Evolutionary conservation across 2,329 filamentous ascomycete genomes (phyloP).

Genomic region (Aureobasidium sp.): DNA sequence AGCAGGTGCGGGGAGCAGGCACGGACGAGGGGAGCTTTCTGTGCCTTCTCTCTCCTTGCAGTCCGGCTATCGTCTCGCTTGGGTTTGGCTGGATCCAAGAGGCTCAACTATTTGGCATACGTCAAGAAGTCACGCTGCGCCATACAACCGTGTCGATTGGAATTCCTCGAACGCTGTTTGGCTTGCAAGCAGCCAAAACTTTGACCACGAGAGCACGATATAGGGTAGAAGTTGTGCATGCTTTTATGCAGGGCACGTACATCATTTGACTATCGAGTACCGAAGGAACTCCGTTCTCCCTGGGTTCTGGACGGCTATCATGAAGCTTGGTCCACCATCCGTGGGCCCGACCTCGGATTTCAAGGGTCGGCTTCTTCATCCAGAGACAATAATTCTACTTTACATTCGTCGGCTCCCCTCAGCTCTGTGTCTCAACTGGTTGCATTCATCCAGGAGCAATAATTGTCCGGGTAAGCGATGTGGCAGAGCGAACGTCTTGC

Average conservation of each 20-base stretch:
- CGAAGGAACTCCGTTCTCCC: neutral
- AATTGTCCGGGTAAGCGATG: neutral
- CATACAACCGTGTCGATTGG: neutral
- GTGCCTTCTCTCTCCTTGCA: neutral
- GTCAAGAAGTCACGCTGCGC: conserved; percentile 1
- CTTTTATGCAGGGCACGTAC: neutral
- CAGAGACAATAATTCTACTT: neutral
- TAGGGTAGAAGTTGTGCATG: neutral
- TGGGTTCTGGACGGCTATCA: neutral
- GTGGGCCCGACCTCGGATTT: conserved; percentile 7
- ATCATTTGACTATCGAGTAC: neutral
- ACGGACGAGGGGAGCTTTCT: neutral
- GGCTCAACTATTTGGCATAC: conserved; percentile 1
- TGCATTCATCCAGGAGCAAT: neutral
- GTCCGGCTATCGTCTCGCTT: neutral
- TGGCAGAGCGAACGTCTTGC: neutral
- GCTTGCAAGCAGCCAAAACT: neutral
- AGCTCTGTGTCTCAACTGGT: neutral
- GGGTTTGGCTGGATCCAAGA: neutral
- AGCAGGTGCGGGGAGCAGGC: neutral
- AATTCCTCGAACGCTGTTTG: neutral
- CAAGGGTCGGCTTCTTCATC: neutral
- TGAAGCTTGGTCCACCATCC: neutral
- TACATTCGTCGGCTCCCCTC: neutral
- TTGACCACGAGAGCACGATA: neutral